phyloP scores from a whole-genome alignment of 495 filamentous ascomycete species.

The Jackrogersella minutella region DNA sequence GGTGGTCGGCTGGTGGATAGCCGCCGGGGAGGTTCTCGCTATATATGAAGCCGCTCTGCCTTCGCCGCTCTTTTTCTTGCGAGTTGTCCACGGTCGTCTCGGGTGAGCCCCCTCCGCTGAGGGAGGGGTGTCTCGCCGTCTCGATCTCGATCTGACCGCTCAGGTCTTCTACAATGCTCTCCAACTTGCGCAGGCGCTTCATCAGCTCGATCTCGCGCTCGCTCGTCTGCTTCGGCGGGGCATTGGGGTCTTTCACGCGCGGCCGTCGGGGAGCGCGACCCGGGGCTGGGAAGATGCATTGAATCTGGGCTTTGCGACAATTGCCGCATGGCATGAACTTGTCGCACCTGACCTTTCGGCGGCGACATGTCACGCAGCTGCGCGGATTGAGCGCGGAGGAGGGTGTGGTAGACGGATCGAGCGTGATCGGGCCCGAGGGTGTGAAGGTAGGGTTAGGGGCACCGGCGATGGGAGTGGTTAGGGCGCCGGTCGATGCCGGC shows the following conservation, averaged over 20 bases:
- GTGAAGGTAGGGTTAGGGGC: constrained; percentile 17
- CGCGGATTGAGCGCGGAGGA: constrained; percentile 64
- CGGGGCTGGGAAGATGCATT: constrained; percentile 85
- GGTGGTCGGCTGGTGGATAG: constrained; percentile 28
- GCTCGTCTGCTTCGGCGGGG: constrained; percentile 59
- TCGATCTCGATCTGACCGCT: constrained; percentile 63
- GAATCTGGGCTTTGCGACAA: constrained; percentile 77
- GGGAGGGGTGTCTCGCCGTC: constrained; percentile 48
- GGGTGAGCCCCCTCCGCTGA: constrained; percentile 51
- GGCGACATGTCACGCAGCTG: constrained; percentile 84
- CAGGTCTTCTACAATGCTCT: constrained; percentile 78
- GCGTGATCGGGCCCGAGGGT: constrained; percentile 49
- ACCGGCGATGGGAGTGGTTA: constrained; percentile 7
- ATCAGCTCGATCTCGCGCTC: constrained; percentile 78
- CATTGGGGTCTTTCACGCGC: constrained; percentile 65
- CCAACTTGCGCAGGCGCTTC: constrained; percentile 77
- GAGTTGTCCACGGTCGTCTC: constrained; percentile 41
- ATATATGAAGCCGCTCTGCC: constrained; percentile 34
- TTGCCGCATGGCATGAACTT: constrained; percentile 85
- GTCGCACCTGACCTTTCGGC: constrained; percentile 88
- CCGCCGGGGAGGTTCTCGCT: constrained; percentile 36
- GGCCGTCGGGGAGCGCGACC: constrained; percentile 79
- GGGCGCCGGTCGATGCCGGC: constrained; percentile 5
- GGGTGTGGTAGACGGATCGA: constrained; percentile 51
- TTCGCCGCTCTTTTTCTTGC: constrained; percentile 42